Percentiles rank a stretch among this genome's conserved stretches.
These are phyloP conservation scores for Magnaporthiopsis rhizophila DNA, from an alignment of 2,329 filamentous ascomycete species.

Conservation along the genomic window DNA sequence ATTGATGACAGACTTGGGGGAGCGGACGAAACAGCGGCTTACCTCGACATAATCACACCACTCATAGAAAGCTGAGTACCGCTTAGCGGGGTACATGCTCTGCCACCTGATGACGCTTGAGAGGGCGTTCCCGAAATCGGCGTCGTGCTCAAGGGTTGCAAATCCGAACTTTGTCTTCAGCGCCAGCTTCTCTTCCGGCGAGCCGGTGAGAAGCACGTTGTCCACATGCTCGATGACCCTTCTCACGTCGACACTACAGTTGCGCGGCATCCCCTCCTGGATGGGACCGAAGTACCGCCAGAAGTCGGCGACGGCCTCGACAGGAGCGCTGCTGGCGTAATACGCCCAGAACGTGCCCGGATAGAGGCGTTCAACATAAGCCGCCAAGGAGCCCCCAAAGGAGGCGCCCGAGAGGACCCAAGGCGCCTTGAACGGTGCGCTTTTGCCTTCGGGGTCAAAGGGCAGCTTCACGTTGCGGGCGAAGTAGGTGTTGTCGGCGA, in stretches of 20 bases:
- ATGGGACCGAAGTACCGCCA: conserved; percentile 50
- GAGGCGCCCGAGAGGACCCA: conserved; percentile 49
- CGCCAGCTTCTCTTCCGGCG: conserved; percentile 27
- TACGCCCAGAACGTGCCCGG: conserved; percentile 54
- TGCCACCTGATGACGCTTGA: conserved; percentile 52
- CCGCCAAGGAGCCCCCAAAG: conserved; percentile 46
- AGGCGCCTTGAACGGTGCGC: conserved; percentile 38
- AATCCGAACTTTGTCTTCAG: conserved; percentile 45
- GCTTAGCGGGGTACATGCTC: conserved; percentile 32
- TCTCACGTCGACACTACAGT: conserved; percentile 45
- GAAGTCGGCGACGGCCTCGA: conserved; percentile 42
- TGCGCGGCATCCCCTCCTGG: conserved; percentile 43
- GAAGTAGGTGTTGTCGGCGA: conserved; percentile 32
- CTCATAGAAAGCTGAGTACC: conserved; percentile 40
- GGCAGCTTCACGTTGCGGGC: conserved; percentile 36
- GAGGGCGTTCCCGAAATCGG: conserved; percentile 37
- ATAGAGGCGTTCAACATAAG: conserved; percentile 40
- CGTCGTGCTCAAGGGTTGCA: conserved; percentile 32
- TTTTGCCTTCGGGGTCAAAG: conserved; percentile 29
- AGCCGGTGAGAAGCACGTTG: conserved; percentile 30
- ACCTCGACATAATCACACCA: conserved; percentile 47
- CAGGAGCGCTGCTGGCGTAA: conserved; percentile 46
- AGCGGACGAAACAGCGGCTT: conserved; percentile 35
- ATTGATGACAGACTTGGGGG: background rate
- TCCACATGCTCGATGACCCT: conserved; percentile 46